Percentiles rank a stretch among this genome's conserved stretches.
Conservation (phyloP, 2,329 filamentous ascomycete genomes). For the Hymenoscyphus linearis region DNA sequence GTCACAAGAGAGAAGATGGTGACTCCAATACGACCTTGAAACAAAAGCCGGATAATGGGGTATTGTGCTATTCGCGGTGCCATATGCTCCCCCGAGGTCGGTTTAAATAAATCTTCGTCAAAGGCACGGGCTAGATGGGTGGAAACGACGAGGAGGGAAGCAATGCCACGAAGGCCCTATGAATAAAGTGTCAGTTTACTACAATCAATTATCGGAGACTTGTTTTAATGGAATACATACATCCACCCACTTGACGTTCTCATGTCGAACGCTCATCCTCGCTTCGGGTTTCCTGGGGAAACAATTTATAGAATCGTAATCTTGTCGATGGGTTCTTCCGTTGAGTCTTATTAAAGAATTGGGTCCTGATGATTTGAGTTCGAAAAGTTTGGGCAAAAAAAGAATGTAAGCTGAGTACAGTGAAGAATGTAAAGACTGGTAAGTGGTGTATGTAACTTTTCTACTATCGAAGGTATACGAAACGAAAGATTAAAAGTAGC, state of each 20-base stretch:
- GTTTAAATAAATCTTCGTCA: constrained; percentile 44
- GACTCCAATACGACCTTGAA: constrained; percentile 59
- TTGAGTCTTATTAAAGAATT: not conserved
- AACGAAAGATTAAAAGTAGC: too few species aligned
- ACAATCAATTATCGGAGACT: constrained; percentile 7
- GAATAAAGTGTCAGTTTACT: constrained; percentile 6
- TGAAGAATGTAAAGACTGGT: too few species aligned
- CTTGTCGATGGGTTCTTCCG: not conserved
- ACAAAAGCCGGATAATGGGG: constrained; percentile 53
- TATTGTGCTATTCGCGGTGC: constrained; percentile 48
- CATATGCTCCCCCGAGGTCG: constrained; percentile 39
- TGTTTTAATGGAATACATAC: constrained; percentile 35
- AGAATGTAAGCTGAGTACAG: too few species aligned
- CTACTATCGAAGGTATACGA: too few species aligned
- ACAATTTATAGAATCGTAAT: not conserved
- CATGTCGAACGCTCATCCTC: constrained; percentile 29
- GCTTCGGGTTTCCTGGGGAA: not conserved
- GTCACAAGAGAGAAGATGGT: constrained; percentile 62
- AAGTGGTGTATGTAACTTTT: too few species aligned
- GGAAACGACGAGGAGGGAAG: constrained; percentile 49
- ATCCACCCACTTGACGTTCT: constrained; percentile 56
- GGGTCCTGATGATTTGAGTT: too few species aligned
- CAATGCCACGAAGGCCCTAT: constrained; percentile 51
- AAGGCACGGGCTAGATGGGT: constrained; percentile 50
- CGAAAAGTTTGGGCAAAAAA: too few species aligned